Base-by-base conservation (phyloP, 2,329 filamentous ascomycete genomes). In the Teratosphaeria pseudoeucalypti region DNA sequence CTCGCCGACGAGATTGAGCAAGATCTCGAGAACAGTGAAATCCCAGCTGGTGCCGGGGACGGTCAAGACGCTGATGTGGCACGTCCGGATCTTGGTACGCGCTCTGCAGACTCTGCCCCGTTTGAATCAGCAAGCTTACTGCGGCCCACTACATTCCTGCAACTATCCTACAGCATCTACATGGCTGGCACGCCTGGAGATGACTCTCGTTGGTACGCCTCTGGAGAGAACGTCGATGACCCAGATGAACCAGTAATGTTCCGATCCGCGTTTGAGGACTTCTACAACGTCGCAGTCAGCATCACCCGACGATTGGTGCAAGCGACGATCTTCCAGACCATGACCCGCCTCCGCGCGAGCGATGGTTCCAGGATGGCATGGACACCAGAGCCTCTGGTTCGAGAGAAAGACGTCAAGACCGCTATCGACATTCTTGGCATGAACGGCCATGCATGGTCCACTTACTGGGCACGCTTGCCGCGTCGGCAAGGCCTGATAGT, bases 251-350 rank as follows among this genome's bases (percentile, higher is more conserved):
- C 91, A 0, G 84, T 87, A 0, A 82, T 96, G 26, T 85, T 87
- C 65, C 82, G 85, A 6, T 91, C 89, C 1, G 85, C 88, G 0
- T 80, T 95, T n/a, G 80, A 83, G 5, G 89, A 94, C 65, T 86
- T 96, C 53, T 81, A 91, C 67, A 82, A 82, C 9, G 73, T 96
- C 1, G 78, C 82, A 0, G 71, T 88, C 1, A 87, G 82, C 57
- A 65, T 94, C 14, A 92, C 88, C 0, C 83, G 82, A 60, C 81
- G 88, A 12, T 74, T 96, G 1, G 77, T 94, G 1, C 83, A 88
- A 54, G 83, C 87, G 0, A 78, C 84, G 0, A 75, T 94, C 0
- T 88, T 87, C 66, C 82, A 90, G 60, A 83, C 86, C n/a, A 81
- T 83, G 70, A 87, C 87, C 2, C 81, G 90, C 52, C 74, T 90